Evolutionary conservation across 768 basidiomycete species (phyloP).

Genomic region (Amanita brunnescens): DNA sequence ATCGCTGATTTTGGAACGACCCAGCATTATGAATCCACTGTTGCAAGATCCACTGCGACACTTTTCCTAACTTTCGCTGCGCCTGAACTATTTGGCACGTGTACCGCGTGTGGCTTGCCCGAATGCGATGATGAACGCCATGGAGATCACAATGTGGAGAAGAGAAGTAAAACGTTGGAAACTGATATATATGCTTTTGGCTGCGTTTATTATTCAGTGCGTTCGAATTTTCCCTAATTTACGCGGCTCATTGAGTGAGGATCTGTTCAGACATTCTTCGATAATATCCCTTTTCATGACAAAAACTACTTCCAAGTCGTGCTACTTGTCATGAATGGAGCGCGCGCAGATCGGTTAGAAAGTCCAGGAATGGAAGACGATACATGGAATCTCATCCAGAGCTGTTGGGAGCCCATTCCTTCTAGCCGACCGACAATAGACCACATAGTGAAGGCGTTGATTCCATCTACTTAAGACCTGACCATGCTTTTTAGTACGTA

Average conservation of each 20-base stretch:
- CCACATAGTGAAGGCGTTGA: background rate
- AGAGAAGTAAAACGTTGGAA: background rate
- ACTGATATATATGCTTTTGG: conserved; percentile 3
- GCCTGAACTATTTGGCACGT: too few species aligned
- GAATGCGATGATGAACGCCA: too few species aligned
- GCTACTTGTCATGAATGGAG: background rate
- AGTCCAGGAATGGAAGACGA: background rate
- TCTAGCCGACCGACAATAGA: background rate
- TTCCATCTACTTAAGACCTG: background rate
- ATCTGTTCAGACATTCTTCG: background rate
- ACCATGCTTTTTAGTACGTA: too few species aligned
- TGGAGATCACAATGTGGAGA: background rate
- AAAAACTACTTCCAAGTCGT: background rate
- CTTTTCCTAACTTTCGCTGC: background rate
- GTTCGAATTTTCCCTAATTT: too few species aligned
- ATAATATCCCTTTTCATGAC: background rate
- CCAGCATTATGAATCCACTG: too few species aligned
- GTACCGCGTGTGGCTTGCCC: too few species aligned
- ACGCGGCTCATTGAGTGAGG: background rate
- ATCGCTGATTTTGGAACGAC: too few species aligned
- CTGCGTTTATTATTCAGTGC: conserved; percentile 1
- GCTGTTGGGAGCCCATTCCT: background rate
- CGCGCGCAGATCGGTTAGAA: background rate
- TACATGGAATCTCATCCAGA: background rate
- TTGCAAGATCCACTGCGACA: background rate